Evolutionary conservation across 805 yeast genomes (phyloP), one percentile per base, ranked within the genome.

Genomic region (Wickerhamomyces tratensis): DNA sequence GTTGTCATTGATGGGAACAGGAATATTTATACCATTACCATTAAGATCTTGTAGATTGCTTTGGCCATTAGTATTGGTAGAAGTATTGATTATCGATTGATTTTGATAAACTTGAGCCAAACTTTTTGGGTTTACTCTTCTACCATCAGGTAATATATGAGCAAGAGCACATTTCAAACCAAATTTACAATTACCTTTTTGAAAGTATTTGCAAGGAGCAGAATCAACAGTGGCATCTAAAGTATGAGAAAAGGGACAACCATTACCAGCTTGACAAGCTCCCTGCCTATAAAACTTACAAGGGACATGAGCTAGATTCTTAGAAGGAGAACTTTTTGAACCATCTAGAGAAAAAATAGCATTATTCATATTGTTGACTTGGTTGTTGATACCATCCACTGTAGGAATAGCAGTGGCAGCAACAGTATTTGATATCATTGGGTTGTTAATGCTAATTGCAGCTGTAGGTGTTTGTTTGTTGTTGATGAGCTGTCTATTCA

Each of bases 131-230:
- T 84, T 85, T 15, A 85, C 82, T 37, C 86, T 68, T n/a, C 87
- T 74, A 1, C 96, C 96, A 54, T 89, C 95, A 0, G 96, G 94
- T 36, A 85, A 64, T 44, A 85, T 73, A 63, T 91, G 98, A 7
- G 95, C 95, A 54, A 91, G 74, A 1, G 96, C 98, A 67, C 98
- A 91, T 56, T 88, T 89, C 41, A 77, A 68, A 5, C 98, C 98
- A 62, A 91, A 91, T 64, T 88, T 88, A 64, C 98, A 91, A 57
- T 88, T 87, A n/a, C 98, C 98, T 64, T 86, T 86, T 55, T 84
- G 93, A 61, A 86, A 91, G 63, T 89, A 91, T 68, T 88, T 89
- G 71, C 98, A 91, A 7, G 89, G 86, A 37, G 72, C 67, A 38
- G 70, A 62, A 39, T 74, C 79, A 33, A 67, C 55, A 4, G 68